Conservation (phyloP, 345 rosid genomes). For the sweet orange (Citrus sinensis) region DVS_A1.0 CM039167.1:4688501-4689000, state of each 20-base stretch:
- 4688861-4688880: conserved; percentile 17
- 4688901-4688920: neutral
- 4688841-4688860: conserved; percentile 94
- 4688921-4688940: neutral
- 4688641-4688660: conserved; percentile 80
- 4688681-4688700: conserved; percentile 4
- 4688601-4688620: conserved; percentile 82
- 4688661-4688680: conserved; percentile 73
- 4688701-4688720: neutral
- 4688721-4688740: neutral
- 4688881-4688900: neutral
- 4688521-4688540: conserved; percentile 6
- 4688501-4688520: neutral
- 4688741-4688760: neutral
- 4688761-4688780: conserved; percentile 59
- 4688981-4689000: conserved; percentile 76
- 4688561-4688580: conserved; percentile 3
- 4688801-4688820: conserved; percentile 91
- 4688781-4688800: conserved; percentile 85
- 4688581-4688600: neutral
- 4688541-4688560: neutral
- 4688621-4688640: conserved; percentile 69
- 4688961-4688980: conserved; percentile 90
- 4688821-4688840: conserved; percentile 96
- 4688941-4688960: conserved; percentile 15